A percentile compares a stretch with the other conserved stretches of the same genome.
phyloP scores from a whole-genome alignment of 495 filamentous ascomycete genomes.

The Neurospora sp. region DNA sequence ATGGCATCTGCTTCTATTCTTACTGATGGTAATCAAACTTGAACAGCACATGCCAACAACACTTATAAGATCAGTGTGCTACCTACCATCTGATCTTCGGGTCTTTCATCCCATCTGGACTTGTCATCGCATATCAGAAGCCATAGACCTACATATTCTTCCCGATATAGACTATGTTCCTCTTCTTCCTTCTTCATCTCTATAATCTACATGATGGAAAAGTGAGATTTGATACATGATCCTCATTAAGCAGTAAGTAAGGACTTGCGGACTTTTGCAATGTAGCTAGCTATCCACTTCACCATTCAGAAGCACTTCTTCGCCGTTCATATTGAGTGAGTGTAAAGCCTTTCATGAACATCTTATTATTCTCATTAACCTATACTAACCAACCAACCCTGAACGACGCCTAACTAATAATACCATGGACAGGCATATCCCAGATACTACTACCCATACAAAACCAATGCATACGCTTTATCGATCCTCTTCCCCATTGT shows the following conservation, averaged over 20 bases:
- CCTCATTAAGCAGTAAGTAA: background rate
- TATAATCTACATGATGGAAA: background rate
- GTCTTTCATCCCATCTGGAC: background rate
- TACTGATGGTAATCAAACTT: background rate
- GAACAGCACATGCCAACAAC: background rate
- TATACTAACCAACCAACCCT: background rate
- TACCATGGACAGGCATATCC: background rate
- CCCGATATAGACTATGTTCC: background rate
- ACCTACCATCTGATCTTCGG: background rate
- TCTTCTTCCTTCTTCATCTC: background rate
- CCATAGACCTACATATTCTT: background rate
- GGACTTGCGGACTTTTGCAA: background rate
- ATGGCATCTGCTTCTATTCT: background rate
- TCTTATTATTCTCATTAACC: background rate
- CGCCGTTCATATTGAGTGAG: background rate
- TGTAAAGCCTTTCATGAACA: background rate
- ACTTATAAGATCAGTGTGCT: background rate
- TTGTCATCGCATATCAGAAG: background rate
- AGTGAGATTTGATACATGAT: background rate
- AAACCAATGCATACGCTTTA: background rate
- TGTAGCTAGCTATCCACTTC: background rate
- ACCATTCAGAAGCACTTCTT: background rate
- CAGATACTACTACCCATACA: background rate
- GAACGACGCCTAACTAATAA: background rate
- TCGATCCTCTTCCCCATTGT: too few relatives aligned